phyloP scores from a whole-genome alignment of 208 protist species.

The Wallacemonas sp. region DNA sequence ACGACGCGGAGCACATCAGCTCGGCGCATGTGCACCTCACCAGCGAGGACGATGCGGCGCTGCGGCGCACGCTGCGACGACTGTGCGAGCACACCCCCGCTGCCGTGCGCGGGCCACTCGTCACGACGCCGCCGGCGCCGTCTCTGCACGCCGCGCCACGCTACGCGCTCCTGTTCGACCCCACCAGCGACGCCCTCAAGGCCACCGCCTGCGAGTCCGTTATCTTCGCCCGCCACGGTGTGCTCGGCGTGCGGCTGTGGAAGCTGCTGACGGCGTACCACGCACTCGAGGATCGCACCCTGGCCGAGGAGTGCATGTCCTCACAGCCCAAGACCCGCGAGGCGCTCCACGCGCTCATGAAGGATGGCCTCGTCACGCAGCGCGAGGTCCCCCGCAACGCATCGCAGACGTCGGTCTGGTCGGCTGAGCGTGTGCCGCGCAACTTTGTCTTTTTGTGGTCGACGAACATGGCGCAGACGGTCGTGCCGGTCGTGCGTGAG shows the following conservation, averaged over 20 bases:
- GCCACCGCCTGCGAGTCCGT: constrained; percentile 61
- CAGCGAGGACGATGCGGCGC: constrained; percentile 20
- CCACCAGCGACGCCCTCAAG: constrained; percentile 45
- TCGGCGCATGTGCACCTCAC: too few relatives aligned
- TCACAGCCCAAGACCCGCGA: constrained; percentile 66
- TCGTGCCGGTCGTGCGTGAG: constrained; percentile 50
- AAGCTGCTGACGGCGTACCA: constrained; percentile 73
- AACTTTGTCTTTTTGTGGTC: constrained; percentile 68
- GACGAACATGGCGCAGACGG: constrained; percentile 27
- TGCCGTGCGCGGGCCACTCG: constrained; percentile 18
- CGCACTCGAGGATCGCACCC: constrained; percentile 72
- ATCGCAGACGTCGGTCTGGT: constrained; percentile 14
- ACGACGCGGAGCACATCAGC: too few relatives aligned
- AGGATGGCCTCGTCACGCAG: constrained; percentile 67
- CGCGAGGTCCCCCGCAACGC: constrained; percentile 67
- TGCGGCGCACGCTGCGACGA: constrained; percentile 24
- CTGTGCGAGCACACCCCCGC: constrained; percentile 29
- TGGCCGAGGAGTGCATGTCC: constrained; percentile 80
- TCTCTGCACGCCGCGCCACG: neutral
- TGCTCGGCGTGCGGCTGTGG: constrained; percentile 78
- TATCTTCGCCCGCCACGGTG: constrained; percentile 73
- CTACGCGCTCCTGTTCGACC: constrained; percentile 30
- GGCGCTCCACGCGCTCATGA: constrained; percentile 73
- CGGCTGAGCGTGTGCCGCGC: constrained; percentile 57
- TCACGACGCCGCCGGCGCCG: neutral